Conservation (phyloP, 768 basidiomycete genomes). For the Fibroporia radiculosa region DNA sequence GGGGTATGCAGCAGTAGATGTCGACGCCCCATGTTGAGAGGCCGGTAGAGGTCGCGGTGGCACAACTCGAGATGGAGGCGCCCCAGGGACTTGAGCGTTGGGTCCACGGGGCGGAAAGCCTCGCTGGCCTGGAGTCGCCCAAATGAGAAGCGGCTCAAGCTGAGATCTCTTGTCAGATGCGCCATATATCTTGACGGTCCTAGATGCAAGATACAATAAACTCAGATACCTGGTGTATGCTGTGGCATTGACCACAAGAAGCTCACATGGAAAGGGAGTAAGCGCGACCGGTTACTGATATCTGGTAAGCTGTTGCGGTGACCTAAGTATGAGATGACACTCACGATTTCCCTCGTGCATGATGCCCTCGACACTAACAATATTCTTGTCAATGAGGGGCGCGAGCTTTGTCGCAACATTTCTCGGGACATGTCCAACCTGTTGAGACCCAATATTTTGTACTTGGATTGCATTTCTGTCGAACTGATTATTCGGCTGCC, state of each 20-base stretch:
- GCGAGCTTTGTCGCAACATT: slow-evolving; percentile 52
- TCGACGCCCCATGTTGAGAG: neutral
- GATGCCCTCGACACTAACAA: slow-evolving; percentile 66
- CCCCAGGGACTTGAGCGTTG: slow-evolving; percentile 8
- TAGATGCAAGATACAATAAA: slow-evolving; percentile 19
- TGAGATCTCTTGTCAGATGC: slow-evolving; percentile 46
- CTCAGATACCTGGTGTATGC: neutral
- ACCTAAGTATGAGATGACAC: neutral
- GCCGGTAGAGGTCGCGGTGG: neutral
- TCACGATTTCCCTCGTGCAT: slow-evolving; percentile 64
- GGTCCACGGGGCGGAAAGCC: slow-evolving; percentile 34
- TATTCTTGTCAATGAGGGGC: slow-evolving; percentile 56
- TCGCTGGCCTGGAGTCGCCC: slow-evolving; percentile 66
- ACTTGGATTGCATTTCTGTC: slow-evolving; percentile 82
- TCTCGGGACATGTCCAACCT: slow-evolving; percentile 79
- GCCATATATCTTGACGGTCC: slow-evolving; percentile 68
- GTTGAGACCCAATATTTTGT: slow-evolving; percentile 59
- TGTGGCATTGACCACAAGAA: neutral
- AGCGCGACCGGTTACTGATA: slow-evolving; percentile 23
- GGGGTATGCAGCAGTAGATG: neutral
- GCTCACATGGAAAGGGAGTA: slow-evolving; percentile 61
- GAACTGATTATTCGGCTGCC: slow-evolving; percentile 61
- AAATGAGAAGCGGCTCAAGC: slow-evolving; percentile 59
- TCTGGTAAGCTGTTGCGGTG: slow-evolving; percentile 8
- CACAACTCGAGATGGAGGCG: slow-evolving; percentile 5